Evolutionary conservation across 2,329 filamentous ascomycete genomes (phyloP).

Genomic region (Blastomyces emzantsi): DNA sequence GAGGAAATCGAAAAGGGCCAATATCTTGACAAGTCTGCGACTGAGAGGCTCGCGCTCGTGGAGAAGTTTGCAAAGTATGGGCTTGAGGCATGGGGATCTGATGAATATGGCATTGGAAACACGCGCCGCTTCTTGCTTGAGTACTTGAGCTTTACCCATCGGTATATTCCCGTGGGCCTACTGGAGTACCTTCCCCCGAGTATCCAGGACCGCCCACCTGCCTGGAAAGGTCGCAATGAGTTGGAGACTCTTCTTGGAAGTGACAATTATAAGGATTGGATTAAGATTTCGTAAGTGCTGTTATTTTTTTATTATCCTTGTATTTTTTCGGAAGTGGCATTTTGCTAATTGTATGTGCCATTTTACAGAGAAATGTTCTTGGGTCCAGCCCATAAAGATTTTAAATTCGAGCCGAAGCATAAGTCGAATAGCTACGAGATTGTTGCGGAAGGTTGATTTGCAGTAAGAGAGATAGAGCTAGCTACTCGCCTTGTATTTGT

Average conservation of each 20-base stretch:
- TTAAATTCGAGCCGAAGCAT: conserved; percentile 95
- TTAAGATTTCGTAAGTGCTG: conserved; percentile 78
- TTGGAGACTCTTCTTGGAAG: conserved; percentile 89
- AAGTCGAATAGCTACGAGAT: conserved; percentile 87
- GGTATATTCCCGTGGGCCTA: conserved; percentile 84
- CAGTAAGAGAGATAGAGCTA: background rate
- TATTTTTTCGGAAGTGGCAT: background rate
- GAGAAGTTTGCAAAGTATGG: conserved; percentile 88
- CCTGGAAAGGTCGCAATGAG: conserved; percentile 75
- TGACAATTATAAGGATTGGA: conserved; percentile 92
- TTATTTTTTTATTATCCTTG: background rate
- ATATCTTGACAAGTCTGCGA: conserved; percentile 89
- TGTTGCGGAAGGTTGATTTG: conserved; percentile 45
- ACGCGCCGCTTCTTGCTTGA: conserved; percentile 89
- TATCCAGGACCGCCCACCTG: conserved; percentile 81
- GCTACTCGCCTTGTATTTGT: background rate
- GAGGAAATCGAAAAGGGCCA: conserved; percentile 89
- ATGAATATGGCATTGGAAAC: conserved; percentile 85
- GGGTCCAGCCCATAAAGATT: conserved; percentile 78
- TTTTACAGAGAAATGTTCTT: conserved; percentile 84
- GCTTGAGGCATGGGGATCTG: conserved; percentile 88
- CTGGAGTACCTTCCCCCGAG: conserved; percentile 80
- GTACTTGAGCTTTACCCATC: conserved; percentile 86
- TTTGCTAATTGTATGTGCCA: background rate
- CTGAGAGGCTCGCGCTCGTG: conserved; percentile 74